Conservation (phyloP, 225 moss, liverwort and hornwort genomes). For the Sphagnum tenellum region DNA sequence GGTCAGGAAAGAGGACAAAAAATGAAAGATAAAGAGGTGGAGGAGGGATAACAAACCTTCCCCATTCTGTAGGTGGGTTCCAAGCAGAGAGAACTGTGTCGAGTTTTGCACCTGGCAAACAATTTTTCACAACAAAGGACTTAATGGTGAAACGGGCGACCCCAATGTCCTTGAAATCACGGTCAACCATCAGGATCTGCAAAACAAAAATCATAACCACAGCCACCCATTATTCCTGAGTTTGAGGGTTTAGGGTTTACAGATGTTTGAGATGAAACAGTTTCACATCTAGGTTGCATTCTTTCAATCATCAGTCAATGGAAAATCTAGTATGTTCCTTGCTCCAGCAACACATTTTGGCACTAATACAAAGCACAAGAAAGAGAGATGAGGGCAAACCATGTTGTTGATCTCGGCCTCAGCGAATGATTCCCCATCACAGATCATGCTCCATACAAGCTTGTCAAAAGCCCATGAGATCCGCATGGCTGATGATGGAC, state of each 20-base stretch:
- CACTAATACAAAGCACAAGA: too few species aligned
- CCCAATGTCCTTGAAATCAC: constrained; percentile 91
- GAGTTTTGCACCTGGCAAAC: constrained; percentile 70
- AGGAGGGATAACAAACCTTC: constrained; percentile 23
- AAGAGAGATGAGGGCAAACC: constrained; percentile 20
- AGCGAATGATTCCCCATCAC: constrained; percentile 92
- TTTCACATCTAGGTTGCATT: too few species aligned
- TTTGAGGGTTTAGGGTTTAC: too few species aligned
- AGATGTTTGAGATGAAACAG: too few species aligned
- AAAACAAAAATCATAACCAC: not conserved
- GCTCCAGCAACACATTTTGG: too few species aligned
- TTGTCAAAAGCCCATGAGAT: constrained; percentile 96
- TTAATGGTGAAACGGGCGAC: constrained; percentile 86
- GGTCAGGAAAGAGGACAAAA: too few species aligned
- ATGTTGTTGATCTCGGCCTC: constrained; percentile 92
- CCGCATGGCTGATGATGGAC: constrained; percentile 90
- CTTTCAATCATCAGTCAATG: too few species aligned
- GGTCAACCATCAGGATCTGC: constrained; percentile 77
- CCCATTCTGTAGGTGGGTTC: constrained; percentile 93
- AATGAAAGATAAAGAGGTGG: too few species aligned
- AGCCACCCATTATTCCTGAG: too few species aligned
- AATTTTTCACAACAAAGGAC: constrained; percentile 80
- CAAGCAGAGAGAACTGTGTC: constrained; percentile 80
- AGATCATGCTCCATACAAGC: constrained; percentile 96
- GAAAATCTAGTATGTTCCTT: too few species aligned